Evolutionary conservation across 257 asterid genomes (phyloP), one percentile per base, ranked within the genome.

Genomic region (Lithospermum erythrorhizon): DNA sequence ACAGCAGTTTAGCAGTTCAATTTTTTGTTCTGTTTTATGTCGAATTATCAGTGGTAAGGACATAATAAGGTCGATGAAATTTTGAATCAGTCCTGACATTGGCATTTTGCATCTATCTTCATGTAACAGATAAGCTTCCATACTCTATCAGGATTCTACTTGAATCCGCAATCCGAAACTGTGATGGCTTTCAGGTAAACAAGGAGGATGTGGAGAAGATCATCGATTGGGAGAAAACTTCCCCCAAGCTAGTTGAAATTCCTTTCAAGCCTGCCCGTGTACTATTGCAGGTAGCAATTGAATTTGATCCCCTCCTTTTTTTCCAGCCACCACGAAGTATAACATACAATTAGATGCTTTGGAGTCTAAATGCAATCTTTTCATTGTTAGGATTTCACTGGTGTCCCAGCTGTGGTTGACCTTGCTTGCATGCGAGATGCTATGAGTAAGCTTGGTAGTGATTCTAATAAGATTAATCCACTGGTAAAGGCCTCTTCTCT

Each of bases 361-460:
- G 21, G 65, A 72, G 20, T 60, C 72, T 61, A 70, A 64, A 63
- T 60, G 55, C 64, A 10, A 65, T 65, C 67, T 35, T 68, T 53
- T 52, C 59, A 49, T 61, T 78, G 65, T 23, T 75, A 90, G 98
- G 98, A 90, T 73, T 90, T 90, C 72, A 90, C 96, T 58, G 98
- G 98, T 62, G 96, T 90, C 21, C 97, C 98, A 20, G 89, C 87
- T 62, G 96, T 90, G 65, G 98, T 90, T 57, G 96, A 90, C 82
- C 83, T 90, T 15, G 96, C 98, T 67, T 87, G 91, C 73, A 90
- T 90, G 96, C 95, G 98, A 56, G 96, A 90, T 87, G 98, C 98
- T 63, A 90, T 90, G 91, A 82, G 85, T 75, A 85, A 75, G 24
- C 96, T 90, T 65, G 96, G 94, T 65, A 85, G 98, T 74, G 95